A percentile compares a stretch with the other conserved stretches of the same genome.
phyloP scores from a whole-genome alignment of 148 eudicot genomes.

The Hydrangea macrophylla region DNA sequence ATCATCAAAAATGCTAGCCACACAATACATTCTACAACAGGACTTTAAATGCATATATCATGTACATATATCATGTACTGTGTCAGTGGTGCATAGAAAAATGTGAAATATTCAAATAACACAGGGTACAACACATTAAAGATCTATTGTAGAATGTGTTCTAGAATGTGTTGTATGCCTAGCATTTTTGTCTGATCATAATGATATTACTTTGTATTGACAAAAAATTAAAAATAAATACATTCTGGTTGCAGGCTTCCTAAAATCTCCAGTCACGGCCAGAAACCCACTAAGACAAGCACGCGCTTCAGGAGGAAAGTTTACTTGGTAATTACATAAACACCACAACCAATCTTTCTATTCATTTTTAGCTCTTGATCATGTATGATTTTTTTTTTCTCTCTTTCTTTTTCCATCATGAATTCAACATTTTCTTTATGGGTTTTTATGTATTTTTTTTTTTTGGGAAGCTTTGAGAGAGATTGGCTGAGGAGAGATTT shows the following conservation, averaged over 20 bases:
- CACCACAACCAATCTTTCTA: background rate
- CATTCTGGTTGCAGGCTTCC: constrained; percentile 41
- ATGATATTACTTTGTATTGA: too few species aligned
- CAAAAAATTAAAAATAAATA: too few species aligned
- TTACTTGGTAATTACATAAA: constrained; percentile 57
- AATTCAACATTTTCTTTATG: background rate
- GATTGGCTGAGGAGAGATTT: constrained; percentile 83
- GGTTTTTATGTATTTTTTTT: background rate
- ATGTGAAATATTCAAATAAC: too few species aligned
- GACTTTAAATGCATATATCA: too few species aligned
- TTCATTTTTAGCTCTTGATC: too few species aligned
- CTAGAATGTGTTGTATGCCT: too few species aligned
- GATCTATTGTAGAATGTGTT: background rate
- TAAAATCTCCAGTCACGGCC: constrained; percentile 51
- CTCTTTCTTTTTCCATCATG: too few species aligned
- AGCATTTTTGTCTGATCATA: background rate
- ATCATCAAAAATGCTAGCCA: too few species aligned
- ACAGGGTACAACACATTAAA: too few species aligned
- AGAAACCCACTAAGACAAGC: constrained; percentile 66
- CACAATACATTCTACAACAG: too few species aligned
- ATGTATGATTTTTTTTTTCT: too few species aligned
- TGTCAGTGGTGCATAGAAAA: background rate
- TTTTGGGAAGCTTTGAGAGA: constrained; percentile 56
- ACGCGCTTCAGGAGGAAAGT: constrained; percentile 53
- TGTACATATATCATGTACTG: too few species aligned